A percentile compares a stretch with the other conserved stretches of the same genome.
These are phyloP conservation scores for Emmonsiellopsis sp. DNA, from an alignment of 2,329 filamentous ascomycete genomes.

Conservation along the genomic window DNA sequence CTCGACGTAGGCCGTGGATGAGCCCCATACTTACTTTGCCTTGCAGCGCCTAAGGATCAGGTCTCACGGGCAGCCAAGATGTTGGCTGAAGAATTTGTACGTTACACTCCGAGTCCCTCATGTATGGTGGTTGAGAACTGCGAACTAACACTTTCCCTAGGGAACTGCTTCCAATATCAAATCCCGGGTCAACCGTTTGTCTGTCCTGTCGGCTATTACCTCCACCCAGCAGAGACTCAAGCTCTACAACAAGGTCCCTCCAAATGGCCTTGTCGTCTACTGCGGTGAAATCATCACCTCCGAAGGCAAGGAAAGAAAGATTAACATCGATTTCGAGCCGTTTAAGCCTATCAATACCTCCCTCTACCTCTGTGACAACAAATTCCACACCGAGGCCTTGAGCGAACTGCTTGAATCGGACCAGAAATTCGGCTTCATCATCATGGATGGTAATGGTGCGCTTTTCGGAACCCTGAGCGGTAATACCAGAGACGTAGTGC, in stretches of 20 bases:
- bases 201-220: conserved; percentile 94
- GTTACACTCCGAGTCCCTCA: conserved; percentile 24
- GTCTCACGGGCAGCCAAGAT: conserved; percentile 94
- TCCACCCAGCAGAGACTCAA: conserved; percentile 98
- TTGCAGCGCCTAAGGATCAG: conserved; percentile 88
- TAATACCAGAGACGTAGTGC: conserved; percentile 91
- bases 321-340: conserved; percentile 99
- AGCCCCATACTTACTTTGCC: not conserved
- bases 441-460: conserved; percentile 99
- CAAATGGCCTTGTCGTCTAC: conserved; percentile 96
- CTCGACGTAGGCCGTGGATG: not conserved
- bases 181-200: conserved; percentile 96
- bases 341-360: conserved; percentile 99
- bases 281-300: conserved; percentile 99
- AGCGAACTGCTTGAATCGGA: conserved; percentile 97
- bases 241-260: conserved; percentile 97
- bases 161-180: conserved; percentile 99
- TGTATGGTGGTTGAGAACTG: conserved; percentile 10
- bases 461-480: conserved; percentile 95
- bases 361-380: conserved; percentile 98
- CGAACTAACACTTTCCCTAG: conserved; percentile 37
- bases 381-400: conserved; percentile 96
- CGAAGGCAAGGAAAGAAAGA: conserved; percentile 98
- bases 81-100: conserved; percentile 99
- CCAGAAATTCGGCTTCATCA: conserved; percentile 98